phyloP scores from a whole-genome alignment of 306 rosid species.

The Oemleria cerasiformis region DNA sequence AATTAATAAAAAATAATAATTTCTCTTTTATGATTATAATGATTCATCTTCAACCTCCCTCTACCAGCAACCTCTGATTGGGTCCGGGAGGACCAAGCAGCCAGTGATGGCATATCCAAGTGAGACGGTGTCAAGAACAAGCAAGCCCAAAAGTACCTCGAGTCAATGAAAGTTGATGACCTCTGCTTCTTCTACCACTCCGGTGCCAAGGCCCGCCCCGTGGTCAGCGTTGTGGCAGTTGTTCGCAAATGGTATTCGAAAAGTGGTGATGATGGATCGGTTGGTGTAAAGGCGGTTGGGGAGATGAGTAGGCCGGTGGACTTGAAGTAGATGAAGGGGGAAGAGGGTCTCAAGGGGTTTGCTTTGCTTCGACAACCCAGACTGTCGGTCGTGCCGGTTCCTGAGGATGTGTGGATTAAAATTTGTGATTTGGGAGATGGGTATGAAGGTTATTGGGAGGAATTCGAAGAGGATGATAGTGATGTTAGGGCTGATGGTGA shows the following conservation, averaged over 20 bases:
- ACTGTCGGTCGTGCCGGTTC: too few relatives aligned
- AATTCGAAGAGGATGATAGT: constrained; percentile 66
- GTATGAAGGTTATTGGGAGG: constrained; percentile 69
- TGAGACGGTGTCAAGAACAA: constrained; percentile 97
- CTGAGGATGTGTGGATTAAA: too few relatives aligned
- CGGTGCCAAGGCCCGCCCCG: constrained; percentile 72
- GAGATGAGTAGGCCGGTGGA: constrained; percentile 78
- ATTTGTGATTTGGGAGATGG: too few relatives aligned
- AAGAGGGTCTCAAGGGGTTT: constrained; percentile 42
- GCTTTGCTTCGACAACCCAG: too few relatives aligned
- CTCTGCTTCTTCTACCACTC: too few relatives aligned
- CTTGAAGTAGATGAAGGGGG: constrained; percentile 69
- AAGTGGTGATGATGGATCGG: constrained; percentile 30
- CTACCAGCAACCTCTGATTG: too few relatives aligned
- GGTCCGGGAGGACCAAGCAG: constrained; percentile 89
- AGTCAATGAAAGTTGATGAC: constrained; percentile 74
- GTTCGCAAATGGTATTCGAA: constrained; percentile 52
- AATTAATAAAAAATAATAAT: too few relatives aligned
- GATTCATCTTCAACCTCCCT: too few relatives aligned
- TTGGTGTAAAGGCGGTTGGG: constrained; percentile 71
- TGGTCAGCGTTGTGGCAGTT: constrained; percentile 72
- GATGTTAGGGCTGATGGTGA: constrained; percentile 1
- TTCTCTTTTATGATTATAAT: too few relatives aligned
- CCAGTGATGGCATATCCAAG: constrained; percentile 60
- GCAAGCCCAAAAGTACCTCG: constrained; percentile 79